Evolutionary conservation across 768 basidiomycete species (phyloP).

Genomic region (Lactarius hengduanensis): DNA sequence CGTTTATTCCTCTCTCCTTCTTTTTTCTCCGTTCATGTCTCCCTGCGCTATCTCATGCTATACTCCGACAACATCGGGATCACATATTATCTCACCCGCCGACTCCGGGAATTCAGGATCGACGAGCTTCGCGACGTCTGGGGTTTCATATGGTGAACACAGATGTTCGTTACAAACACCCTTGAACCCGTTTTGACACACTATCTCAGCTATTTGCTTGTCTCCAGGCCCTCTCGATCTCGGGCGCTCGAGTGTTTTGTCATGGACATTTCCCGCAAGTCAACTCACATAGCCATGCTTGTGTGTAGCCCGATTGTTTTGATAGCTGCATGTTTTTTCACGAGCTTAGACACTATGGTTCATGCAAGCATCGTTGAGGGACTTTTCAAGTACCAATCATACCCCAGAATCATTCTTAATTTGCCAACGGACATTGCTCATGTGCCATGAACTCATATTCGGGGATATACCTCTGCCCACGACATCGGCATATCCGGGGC

Average conservation of each 20-base stretch:
- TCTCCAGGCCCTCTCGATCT: slow-evolving; percentile 89
- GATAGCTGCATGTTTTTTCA: slow-evolving; percentile 25
- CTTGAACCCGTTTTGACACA: slow-evolving; percentile 37
- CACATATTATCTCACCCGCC: slow-evolving; percentile 82
- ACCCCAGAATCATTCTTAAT: slow-evolving; percentile 80
- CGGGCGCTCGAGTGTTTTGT: slow-evolving; percentile 94
- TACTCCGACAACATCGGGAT: slow-evolving; percentile 90
- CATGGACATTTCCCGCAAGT: slow-evolving; percentile 81
- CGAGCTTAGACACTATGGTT: slow-evolving; percentile 86
- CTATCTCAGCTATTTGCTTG: slow-evolving; percentile 77
- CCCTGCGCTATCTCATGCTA: slow-evolving; percentile 78
- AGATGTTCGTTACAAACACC: slow-evolving; percentile 21
- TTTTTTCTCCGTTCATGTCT: slow-evolving; percentile 93
- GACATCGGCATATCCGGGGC: slow-evolving; percentile 63
- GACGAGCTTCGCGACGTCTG: slow-evolving; percentile 80
- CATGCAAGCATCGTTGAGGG: slow-evolving; percentile 92
- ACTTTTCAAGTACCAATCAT: slow-evolving; percentile 58
- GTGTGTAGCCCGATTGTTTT: slow-evolving; percentile 51
- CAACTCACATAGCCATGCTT: slow-evolving; percentile 93
- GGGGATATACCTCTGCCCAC: slow-evolving; percentile 72
- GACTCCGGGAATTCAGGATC: slow-evolving; percentile 65
- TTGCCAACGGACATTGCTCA: slow-evolving; percentile 87
- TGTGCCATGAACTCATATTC: slow-evolving; percentile 96
- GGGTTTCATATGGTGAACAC: slow-evolving; percentile 79
- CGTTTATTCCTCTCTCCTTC: slow-evolving; percentile 89